Conservation (phyloP, 257 asterid genomes). For the Capsicum rhomboideum region DNA sequence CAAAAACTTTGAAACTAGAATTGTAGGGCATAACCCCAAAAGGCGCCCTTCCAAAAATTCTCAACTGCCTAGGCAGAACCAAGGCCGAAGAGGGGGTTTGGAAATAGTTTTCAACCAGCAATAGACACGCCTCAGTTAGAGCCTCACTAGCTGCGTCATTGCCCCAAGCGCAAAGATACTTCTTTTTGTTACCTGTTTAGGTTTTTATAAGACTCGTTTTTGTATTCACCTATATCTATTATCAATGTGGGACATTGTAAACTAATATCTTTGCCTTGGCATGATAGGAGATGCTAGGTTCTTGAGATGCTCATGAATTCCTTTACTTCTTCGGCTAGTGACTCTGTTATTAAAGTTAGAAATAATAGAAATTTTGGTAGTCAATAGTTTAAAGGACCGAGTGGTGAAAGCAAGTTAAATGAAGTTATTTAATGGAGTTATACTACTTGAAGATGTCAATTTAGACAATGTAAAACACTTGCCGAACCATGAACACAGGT, state of each 20-base stretch:
- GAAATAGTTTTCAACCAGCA: conserved; percentile 33
- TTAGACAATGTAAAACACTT: background rate
- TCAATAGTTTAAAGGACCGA: background rate
- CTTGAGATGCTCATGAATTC: background rate
- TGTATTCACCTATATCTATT: background rate
- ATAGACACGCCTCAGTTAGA: conserved; percentile 29
- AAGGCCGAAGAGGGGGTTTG: conserved; percentile 19
- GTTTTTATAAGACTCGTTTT: background rate
- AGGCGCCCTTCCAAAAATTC: conserved; percentile 34
- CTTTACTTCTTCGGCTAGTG: background rate
- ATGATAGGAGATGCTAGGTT: background rate
- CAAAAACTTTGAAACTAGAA: background rate
- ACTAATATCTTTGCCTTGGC: background rate
- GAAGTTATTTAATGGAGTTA: no score
- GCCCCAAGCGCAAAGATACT: conserved; percentile 30
- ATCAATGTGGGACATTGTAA: conserved; percentile 21
- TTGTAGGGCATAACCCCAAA: background rate
- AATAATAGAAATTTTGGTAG: background rate
- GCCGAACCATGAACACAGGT: background rate
- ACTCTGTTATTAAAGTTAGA: background rate
- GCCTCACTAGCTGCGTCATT: conserved; percentile 34
- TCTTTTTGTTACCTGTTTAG: fast-evolving
- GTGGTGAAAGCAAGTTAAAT: background rate
- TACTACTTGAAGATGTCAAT: background rate
- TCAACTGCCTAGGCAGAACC: conserved; percentile 6